Evolutionary conservation across 208 protist genomes (phyloP).

Genomic region (Crithidia brevicula): DNA sequence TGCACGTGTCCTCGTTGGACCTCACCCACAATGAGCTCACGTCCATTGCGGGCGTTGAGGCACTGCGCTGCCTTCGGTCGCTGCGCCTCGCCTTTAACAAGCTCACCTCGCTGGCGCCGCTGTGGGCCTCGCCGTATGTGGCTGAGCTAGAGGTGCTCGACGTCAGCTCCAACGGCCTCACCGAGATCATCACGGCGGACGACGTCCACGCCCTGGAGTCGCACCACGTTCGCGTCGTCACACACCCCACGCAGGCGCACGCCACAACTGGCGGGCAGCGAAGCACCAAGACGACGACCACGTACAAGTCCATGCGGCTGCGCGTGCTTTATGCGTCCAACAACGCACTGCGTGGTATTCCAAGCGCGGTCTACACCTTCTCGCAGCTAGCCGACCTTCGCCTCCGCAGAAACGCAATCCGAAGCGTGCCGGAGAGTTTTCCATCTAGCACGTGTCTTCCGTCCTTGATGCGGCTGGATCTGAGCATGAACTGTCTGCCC

Average conservation of each 20-base stretch:
- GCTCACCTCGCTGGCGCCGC: constrained; percentile 48
- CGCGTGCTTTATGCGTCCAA: constrained; percentile 52
- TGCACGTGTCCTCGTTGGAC: constrained; percentile 54
- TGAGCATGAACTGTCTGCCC: constrained; percentile 38
- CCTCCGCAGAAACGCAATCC: constrained; percentile 27
- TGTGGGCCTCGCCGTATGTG: constrained; percentile 46
- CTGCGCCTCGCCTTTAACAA: constrained; percentile 64
- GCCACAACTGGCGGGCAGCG: background rate
- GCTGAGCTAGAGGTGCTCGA: constrained; percentile 65
- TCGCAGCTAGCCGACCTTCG: constrained; percentile 47
- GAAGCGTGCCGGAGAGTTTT: constrained; percentile 29
- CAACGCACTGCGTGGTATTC: constrained; percentile 44
- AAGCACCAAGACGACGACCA: constrained; percentile 5
- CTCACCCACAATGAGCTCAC: constrained; percentile 59
- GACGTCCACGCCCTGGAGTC: constrained; percentile 25
- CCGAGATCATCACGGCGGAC: constrained; percentile 31
- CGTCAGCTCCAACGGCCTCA: constrained; percentile 59
- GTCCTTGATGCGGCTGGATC: constrained; percentile 19
- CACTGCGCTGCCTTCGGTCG: constrained; percentile 46
- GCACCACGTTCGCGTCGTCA: constrained; percentile 15
- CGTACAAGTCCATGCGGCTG: constrained; percentile 30
- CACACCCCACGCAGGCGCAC: constrained; percentile 21
- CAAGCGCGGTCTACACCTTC: constrained; percentile 32
- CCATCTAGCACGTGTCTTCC: constrained; percentile 14
- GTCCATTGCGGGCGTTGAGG: constrained; percentile 55